Conservation (phyloP, 805 yeast species). For the Saccharomycopsis sp. region DNA sequence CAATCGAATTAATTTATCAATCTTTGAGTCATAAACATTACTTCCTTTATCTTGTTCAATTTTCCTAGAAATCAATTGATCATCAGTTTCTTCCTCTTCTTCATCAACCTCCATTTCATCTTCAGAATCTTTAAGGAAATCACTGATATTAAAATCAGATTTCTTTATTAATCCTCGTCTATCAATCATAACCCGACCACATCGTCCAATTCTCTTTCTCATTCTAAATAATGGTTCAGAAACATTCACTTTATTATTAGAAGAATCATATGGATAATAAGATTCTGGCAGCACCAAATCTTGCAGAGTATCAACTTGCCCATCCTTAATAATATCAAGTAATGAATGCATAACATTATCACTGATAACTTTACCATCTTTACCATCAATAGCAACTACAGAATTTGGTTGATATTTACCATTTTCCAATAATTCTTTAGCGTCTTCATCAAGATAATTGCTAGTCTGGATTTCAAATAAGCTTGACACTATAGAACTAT, state of each 20-base stretch:
- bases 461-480: constrained; percentile 58
- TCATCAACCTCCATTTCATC: constrained; percentile 31
- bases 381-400: constrained; percentile 35
- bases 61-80: constrained; percentile 9
- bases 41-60: constrained; percentile 23
- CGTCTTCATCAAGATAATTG: constrained; percentile 41
- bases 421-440: constrained; percentile 38
- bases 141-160: constrained; percentile 28
- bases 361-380: constrained; percentile 43
- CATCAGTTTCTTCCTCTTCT: constrained; percentile 25
- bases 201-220: constrained; percentile 71
- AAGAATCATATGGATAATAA: constrained; percentile 29
- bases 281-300: constrained; percentile 27
- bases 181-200: constrained; percentile 66
- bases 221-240: constrained; percentile 45
- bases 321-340: constrained; percentile 44
- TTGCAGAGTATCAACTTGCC: constrained; percentile 23
- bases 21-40: constrained; percentile 41
- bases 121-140: constrained; percentile 35
- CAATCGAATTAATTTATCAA: constrained; percentile 40
- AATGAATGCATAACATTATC: constrained; percentile 29
- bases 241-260: constrained; percentile 21
- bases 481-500: constrained; percentile 69
- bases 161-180: constrained; percentile 48
- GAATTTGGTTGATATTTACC: constrained; percentile 39